Percentiles rank a stretch among this genome's conserved stretches.
Evolutionary conservation across 768 basidiomycete species (phyloP).

Genomic region (Ramaria sp.): DNA sequence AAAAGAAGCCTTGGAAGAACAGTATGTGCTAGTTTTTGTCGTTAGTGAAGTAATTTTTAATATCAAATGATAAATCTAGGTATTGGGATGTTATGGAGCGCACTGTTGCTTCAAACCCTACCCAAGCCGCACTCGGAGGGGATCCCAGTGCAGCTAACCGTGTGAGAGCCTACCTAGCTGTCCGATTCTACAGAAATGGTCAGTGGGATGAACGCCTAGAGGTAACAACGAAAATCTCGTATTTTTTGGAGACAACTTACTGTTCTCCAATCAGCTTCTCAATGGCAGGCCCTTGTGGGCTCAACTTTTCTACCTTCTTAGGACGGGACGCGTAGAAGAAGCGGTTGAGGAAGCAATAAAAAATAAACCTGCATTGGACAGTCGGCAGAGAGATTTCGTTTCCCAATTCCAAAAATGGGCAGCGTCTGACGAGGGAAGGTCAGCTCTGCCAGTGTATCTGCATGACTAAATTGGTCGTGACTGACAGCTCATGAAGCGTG

Average conservation of each 20-base stretch:
- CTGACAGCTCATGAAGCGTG: not conserved
- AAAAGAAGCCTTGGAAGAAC: slow-evolving; percentile 74
- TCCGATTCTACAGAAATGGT: slow-evolving; percentile 71
- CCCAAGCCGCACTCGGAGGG: slow-evolving; percentile 82
- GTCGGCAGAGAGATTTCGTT: slow-evolving; percentile 74
- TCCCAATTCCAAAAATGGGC: slow-evolving; percentile 77
- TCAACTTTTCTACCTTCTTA: slow-evolving; percentile 82
- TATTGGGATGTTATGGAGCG: slow-evolving; percentile 78
- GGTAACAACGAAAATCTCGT: slow-evolving; percentile 32
- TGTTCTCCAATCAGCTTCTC: slow-evolving; percentile 44
- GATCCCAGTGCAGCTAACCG: slow-evolving; percentile 86
- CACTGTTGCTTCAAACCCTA: slow-evolving; percentile 68
- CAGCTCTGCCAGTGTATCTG: slow-evolving; percentile 14
- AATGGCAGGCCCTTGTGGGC: slow-evolving; percentile 90
- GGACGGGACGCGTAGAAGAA: slow-evolving; percentile 74
- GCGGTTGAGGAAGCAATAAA: slow-evolving; percentile 67
- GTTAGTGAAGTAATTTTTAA: not conserved
- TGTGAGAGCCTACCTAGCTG: slow-evolving; percentile 75
- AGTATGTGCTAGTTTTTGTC: slow-evolving; percentile 25
- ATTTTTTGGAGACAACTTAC: not conserved
- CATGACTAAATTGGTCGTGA: not conserved
- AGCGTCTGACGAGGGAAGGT: slow-evolving; percentile 71
- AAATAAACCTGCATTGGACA: slow-evolving; percentile 60
- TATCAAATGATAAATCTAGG: slow-evolving; percentile 6
- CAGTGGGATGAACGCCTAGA: slow-evolving; percentile 83